These are phyloP conservation scores for Nidularia pulvinata DNA, from an alignment of 768 basidiomycete genomes.

Conservation along the genomic window DNA sequence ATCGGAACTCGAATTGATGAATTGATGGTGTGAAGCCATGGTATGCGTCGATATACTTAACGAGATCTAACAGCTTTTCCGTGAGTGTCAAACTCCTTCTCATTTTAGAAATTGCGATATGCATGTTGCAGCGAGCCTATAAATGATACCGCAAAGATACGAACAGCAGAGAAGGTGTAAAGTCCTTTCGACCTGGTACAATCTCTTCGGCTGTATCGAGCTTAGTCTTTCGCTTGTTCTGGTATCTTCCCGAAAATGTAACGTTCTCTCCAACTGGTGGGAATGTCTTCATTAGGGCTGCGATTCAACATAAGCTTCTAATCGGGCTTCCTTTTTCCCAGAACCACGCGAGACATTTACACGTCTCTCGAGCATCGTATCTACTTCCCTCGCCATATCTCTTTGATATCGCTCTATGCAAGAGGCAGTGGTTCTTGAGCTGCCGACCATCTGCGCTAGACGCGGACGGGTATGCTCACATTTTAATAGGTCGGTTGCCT, in stretches of 20 bases:
- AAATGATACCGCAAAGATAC: too few species aligned
- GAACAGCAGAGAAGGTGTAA: too few species aligned
- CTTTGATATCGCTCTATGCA: neutral
- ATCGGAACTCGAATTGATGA: too few species aligned
- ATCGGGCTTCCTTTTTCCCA: conserved; percentile 1
- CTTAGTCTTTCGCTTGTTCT: neutral
- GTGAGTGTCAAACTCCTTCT: too few species aligned
- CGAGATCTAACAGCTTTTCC: too few species aligned
- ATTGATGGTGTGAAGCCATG: too few species aligned
- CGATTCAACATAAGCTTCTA: neutral
- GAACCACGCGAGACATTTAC: conserved; percentile 4
- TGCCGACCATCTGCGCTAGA: neutral
- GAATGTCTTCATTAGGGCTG: neutral
- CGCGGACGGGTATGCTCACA: neutral
- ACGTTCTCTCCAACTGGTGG: neutral
- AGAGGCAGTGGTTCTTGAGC: neutral
- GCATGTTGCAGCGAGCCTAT: too few species aligned
- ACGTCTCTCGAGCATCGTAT: neutral
- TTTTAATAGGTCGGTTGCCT: neutral
- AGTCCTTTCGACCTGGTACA: too few species aligned
- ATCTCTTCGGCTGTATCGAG: too few species aligned
- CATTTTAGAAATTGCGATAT: too few species aligned
- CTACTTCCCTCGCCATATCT: neutral
- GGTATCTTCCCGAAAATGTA: neutral
- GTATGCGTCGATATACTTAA: too few species aligned